These are phyloP conservation scores for Penicillium cosmopolitanum DNA, from an alignment of 495 filamentous ascomycete genomes.

Conservation along the genomic window DNA sequence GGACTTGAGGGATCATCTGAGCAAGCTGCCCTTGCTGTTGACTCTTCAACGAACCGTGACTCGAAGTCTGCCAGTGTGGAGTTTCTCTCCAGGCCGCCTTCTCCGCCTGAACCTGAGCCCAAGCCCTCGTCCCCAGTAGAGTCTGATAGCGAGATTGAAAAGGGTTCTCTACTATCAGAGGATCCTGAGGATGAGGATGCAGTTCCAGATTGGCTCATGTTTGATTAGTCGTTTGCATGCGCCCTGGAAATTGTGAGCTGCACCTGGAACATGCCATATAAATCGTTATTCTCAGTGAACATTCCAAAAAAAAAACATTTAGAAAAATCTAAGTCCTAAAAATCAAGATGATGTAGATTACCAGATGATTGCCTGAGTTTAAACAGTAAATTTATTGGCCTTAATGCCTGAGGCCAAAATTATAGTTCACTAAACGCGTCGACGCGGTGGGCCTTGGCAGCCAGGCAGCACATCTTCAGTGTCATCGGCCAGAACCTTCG, in stretches of 20 bases:
- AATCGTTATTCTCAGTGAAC: too few species aligned
- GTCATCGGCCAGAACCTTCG: conserved; percentile 18
- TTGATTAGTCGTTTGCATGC: neutral
- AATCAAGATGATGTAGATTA: too few species aligned
- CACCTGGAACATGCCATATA: too few species aligned
- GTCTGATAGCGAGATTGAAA: conserved; percentile 44
- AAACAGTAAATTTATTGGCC: neutral
- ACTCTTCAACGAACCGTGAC: conserved; percentile 28
- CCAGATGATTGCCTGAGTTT: neutral
- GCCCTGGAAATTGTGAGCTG: neutral
- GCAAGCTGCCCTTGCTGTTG: conserved; percentile 27
- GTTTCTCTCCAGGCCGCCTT: conserved; percentile 23
- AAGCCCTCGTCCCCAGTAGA: conserved; percentile 16
- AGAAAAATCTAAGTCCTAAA: neutral
- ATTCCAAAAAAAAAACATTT: neutral
- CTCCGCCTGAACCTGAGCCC: conserved; percentile 17
- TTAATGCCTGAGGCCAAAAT: neutral
- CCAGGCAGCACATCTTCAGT: conserved; percentile 19
- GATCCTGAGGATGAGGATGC: conserved; percentile 73
- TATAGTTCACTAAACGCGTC: conserved; percentile 27
- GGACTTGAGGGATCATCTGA: conserved; percentile 25
- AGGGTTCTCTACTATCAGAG: conserved; percentile 55
- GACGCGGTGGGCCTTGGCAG: conserved; percentile 22
- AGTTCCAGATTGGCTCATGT: conserved; percentile 66
- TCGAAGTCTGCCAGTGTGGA: conserved; percentile 36